Percentiles rank a stretch among this genome's conserved stretches.
phyloP scores from a whole-genome alignment of 805 yeast species.

The Lachancea sp. region DNA sequence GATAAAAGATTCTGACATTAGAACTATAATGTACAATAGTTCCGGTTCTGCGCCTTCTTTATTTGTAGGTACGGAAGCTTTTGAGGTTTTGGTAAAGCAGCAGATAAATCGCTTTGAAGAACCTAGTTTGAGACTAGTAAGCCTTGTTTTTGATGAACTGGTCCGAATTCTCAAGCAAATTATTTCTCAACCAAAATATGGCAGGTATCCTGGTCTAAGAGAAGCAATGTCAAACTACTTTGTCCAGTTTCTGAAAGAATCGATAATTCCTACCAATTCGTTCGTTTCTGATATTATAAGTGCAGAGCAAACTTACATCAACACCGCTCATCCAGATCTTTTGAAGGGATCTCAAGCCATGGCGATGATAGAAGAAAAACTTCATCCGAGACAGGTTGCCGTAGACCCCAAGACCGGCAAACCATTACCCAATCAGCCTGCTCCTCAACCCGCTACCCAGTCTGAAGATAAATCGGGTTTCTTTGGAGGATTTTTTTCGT shows the following conservation, averaged over 20 bases:
- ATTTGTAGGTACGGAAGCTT: slow-evolving; percentile 95
- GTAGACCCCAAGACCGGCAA: slow-evolving; percentile 90
- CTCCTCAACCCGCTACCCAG: slow-evolving; percentile 22
- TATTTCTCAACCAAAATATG: slow-evolving; percentile 69
- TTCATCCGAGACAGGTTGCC: slow-evolving; percentile 64
- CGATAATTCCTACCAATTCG: slow-evolving; percentile 75
- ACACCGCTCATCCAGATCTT: slow-evolving; percentile 96
- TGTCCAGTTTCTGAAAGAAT: slow-evolving; percentile 71
- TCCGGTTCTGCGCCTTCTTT: slow-evolving; percentile 94
- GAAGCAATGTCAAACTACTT: slow-evolving; percentile 78
- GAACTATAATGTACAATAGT: slow-evolving; percentile 95
- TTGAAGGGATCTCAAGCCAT: slow-evolving; percentile 92
- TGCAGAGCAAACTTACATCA: slow-evolving; percentile 89
- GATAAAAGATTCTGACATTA: slow-evolving; percentile 88
- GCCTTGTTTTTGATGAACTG: slow-evolving; percentile 87
- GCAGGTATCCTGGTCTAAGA: slow-evolving; percentile 86
- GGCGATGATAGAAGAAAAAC: slow-evolving; percentile 81
- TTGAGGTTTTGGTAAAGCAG: slow-evolving; percentile 90
- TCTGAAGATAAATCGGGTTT: slow-evolving; percentile 59
- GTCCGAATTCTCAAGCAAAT: slow-evolving; percentile 85
- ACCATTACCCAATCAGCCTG: slow-evolving; percentile 45
- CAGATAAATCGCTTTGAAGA: slow-evolving; percentile 93
- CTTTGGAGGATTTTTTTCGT: slow-evolving; percentile 91
- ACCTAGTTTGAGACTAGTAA: slow-evolving; percentile 82
- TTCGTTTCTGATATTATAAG: slow-evolving; percentile 78